Evolutionary conservation across 2,329 filamentous ascomycete species (phyloP).

Genomic region (Talaromyces verruculosus): DNA sequence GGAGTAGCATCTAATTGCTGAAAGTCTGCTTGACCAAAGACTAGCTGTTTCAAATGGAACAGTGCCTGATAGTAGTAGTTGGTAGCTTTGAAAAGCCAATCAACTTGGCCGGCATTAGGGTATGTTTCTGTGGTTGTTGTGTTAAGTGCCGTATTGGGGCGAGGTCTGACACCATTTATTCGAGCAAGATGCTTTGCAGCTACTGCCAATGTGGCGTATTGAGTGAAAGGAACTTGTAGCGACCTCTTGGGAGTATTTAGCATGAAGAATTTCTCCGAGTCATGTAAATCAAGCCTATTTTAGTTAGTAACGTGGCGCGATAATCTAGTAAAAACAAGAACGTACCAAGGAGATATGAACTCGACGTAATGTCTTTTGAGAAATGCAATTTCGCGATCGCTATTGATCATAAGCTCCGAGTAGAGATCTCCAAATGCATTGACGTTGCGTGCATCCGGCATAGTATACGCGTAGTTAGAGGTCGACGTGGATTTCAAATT

Average conservation of each 20-base stretch:
- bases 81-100: slow-evolving; percentile 61
- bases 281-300: slow-evolving; percentile 41
- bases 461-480: not conserved
- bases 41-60: slow-evolving; percentile 47
- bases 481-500: not conserved
- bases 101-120: slow-evolving; percentile 48
- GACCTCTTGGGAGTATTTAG: slow-evolving; percentile 41
- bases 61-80: slow-evolving; percentile 62
- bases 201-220: slow-evolving; percentile 40
- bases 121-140: slow-evolving; percentile 56
- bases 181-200: slow-evolving; percentile 43
- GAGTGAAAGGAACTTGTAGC: slow-evolving; percentile 35
- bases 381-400: slow-evolving; percentile 41
- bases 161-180: slow-evolving; percentile 32
- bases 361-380: slow-evolving; percentile 41
- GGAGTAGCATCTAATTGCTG: slow-evolving; percentile 33
- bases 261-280: slow-evolving; percentile 41
- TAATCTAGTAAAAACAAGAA: not conserved
- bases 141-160: slow-evolving; percentile 31
- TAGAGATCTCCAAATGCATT: slow-evolving; percentile 34
- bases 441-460: not conserved
- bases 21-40: slow-evolving; percentile 34
- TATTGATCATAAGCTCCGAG: slow-evolving; percentile 40
- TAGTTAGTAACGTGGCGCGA: slow-evolving; percentile 22
- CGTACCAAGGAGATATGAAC: slow-evolving; percentile 38